Evolutionary conservation across 345 rosid species (phyloP), one percentile per base, ranked within the genome.

Genomic region (Sonneratia caseolaris): DNA sequence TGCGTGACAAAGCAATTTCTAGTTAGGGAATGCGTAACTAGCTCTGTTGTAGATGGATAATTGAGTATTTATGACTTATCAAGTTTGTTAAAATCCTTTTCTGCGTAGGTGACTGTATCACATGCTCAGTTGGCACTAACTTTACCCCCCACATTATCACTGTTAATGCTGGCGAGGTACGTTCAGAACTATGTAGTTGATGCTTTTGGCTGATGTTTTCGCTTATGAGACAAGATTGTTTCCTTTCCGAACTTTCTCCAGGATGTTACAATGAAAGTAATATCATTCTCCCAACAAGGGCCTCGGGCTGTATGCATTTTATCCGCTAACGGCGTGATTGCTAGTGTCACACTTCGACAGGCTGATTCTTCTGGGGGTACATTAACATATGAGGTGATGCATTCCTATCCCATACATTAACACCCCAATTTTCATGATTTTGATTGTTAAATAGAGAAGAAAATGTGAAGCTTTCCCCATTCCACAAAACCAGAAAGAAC

Each of bases 281-380:
- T 96, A 71, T 92, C 99, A 56, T 96, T 96, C 82, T 96, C 98
- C 64, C 99, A 96, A 81, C 98, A 91, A 96, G 98, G 99, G 73
- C 97, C 99, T 75, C 88, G 99, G 66, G 88, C 97, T 40, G 88
- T 96, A 71, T 96, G 99, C 69, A 85, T 96, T 73, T 83, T 96
- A 66, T 92, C 97, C 27, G 98, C 98, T 45, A 96, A 87, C 65
- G 99, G 99, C 37, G 91, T 88, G 19, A 88, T 96, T 69, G 93
- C 99, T 24, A 92, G 91, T 53, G 98, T 92, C 68, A 96, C 98
- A 12, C 96, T 96, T 81, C 93, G 97, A 19, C 99, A 92, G 79
- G 91, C 98, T 11, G 99, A 96, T 87, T 89, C 98, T 56, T 96
- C 98, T 4, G 99, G 99, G 3, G 99, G 99, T 66, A 96, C 99